A percentile compares a stretch with the other conserved stretches of the same genome.
Conservation (phyloP, 768 basidiomycete genomes). For the Butyriboletus loyo region DNA sequence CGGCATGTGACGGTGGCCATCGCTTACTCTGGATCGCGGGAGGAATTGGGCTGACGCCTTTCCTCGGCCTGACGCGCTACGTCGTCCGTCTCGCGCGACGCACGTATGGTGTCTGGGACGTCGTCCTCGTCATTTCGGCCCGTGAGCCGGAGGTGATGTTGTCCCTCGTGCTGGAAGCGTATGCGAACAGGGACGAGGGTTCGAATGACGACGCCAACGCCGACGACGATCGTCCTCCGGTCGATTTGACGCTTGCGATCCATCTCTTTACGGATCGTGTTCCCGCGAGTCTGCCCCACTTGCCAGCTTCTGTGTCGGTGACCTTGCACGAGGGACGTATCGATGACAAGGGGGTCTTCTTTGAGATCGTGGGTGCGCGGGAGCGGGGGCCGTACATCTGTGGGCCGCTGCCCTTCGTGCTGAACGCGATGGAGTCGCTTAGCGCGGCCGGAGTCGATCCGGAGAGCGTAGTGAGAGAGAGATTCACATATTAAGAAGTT, state of each 20-base stretch:
- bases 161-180: conserved; percentile 38
- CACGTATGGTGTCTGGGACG: conserved; percentile 33
- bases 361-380: conserved; percentile 15
- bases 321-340: conserved; percentile 17
- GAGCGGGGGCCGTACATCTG: conserved; percentile 20
- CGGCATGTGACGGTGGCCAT: conserved; percentile 23
- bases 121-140: conserved; percentile 50
- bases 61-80: conserved; percentile 48
- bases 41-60: conserved; percentile 65
- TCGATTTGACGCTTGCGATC: conserved; percentile 16
- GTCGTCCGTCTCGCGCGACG: conserved; percentile 13
- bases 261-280: conserved; percentile 14
- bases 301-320: conserved; percentile 11
- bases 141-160: conserved; percentile 52
- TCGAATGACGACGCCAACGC: background rate
- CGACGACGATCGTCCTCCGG: background rate
- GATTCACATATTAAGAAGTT: conserved; percentile 24
- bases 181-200: conserved; percentile 1
- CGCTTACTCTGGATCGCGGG: conserved; percentile 58
- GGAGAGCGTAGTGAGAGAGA: conserved; percentile 21
- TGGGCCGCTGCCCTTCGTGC: conserved; percentile 25
- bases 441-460: conserved; percentile 20
- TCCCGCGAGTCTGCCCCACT: background rate
- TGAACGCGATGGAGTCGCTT: conserved; percentile 23
- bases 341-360: conserved; percentile 17